Evolutionary conservation across 805 yeast genomes (phyloP).

Genomic region (Candida taoyuanica): DNA sequence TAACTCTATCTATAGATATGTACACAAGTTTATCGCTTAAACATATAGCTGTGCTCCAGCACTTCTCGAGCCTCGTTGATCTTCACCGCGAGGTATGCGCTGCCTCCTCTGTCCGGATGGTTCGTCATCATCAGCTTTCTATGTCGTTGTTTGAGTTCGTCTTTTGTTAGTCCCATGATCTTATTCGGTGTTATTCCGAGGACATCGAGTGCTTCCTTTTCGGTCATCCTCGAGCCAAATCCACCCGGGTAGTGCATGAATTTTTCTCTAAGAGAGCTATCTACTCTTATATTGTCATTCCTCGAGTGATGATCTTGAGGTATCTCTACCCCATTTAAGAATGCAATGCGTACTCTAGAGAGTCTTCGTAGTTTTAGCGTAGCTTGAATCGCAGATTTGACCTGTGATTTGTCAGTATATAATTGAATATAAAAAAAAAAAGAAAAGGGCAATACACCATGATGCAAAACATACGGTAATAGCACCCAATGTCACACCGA

Average conservation of each 20-base stretch:
- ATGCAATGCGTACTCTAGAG: slow-evolving; percentile 35
- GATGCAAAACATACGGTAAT: slow-evolving; percentile 33
- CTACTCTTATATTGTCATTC: slow-evolving; percentile 14
- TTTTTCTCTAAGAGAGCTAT: slow-evolving; percentile 21
- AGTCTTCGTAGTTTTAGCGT: slow-evolving; percentile 28
- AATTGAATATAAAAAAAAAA: no score
- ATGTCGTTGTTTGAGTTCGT: slow-evolving; percentile 63
- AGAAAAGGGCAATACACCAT: no score
- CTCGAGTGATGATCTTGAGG: slow-evolving; percentile 7
- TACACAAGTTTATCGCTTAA: slow-evolving; percentile 20
- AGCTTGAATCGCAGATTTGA: slow-evolving; percentile 35
- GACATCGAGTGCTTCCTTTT: slow-evolving; percentile 64
- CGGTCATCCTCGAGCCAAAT: slow-evolving; percentile 60
- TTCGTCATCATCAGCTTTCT: slow-evolving; percentile 73
- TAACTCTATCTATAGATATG: neutral
- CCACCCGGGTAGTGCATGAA: slow-evolving; percentile 52
- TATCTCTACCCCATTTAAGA: slow-evolving; percentile 33
- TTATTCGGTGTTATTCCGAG: slow-evolving; percentile 55
- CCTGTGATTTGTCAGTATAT: slow-evolving; percentile 15
- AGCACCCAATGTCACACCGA: slow-evolving; percentile 51
- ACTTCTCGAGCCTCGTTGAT: slow-evolving; percentile 83
- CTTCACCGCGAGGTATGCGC: slow-evolving; percentile 75
- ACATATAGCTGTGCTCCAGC: slow-evolving; percentile 57
- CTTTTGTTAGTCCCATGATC: slow-evolving; percentile 42
- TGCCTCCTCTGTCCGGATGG: slow-evolving; percentile 90